Evolutionary conservation across 371 early-diverging fungal species (phyloP), one percentile per base, ranked within the genome.

Genomic region (Funneliformis caledonium): DNA sequence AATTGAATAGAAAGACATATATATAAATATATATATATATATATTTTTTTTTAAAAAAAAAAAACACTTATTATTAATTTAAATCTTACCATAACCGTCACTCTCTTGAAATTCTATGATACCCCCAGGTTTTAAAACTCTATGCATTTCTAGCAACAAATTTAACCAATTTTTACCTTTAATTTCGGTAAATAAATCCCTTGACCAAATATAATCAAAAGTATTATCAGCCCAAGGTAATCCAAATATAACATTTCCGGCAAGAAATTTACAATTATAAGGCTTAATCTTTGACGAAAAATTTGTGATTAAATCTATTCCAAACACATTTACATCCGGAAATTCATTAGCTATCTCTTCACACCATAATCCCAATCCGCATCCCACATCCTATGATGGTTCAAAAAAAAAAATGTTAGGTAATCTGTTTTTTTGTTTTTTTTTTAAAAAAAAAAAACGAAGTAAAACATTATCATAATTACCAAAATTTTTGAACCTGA

Each of bases 71-170:
- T 37, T 37, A 11, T 16, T 37, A 67, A 16, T 16, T 37, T 65
- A 65, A 10, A 31, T 14, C 47, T 45, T 31, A 74, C 74, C 56
- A 33, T 52, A 22, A 31, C 31, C 50, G 37, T 74, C 74, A 56
- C 14, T 31, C 12, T 48, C 74, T 4, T 52, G 56, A 16, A 37
- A 42, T 12, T 74, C 74, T 52, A 74, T 31, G 33, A 59, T 52
- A 10, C 74, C 74, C 14, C 59, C 59, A 59, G 74, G 74, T 59
- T 74, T 74, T 52, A 74, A 59, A 2, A 74, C 60, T 50, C 74
- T 50, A 26, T 52, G 31, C n/a, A 74, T 74, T 59, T 74, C 74
- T 37, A 52, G 8, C 37, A 74, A 37, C 1, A 74, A 42, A 19
- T 7, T 16, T 50, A 42, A 16, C 74, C 74, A 74, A 10, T 59